Percentiles rank a stretch among this genome's conserved stretches.
Conservation (phyloP, 2,329 filamentous ascomycete species). For the Knoxdaviesia capensis region DNA sequence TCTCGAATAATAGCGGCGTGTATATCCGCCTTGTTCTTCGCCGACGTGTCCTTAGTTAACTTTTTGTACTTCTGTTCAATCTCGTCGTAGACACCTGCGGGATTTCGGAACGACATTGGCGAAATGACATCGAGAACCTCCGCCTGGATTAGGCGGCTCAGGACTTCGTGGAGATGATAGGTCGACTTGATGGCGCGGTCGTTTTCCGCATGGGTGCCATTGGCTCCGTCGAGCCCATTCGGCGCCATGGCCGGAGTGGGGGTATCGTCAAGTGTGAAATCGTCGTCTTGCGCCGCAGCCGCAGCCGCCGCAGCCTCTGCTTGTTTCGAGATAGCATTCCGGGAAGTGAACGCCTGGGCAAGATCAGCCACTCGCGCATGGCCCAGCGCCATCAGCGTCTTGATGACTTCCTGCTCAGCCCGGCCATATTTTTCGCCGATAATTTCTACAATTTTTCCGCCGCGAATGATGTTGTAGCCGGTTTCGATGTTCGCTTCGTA, state of each 20-base stretch:
- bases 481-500: slow-evolving; percentile 71
- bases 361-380: slow-evolving; percentile 56
- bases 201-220: slow-evolving; percentile 11
- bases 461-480: slow-evolving; percentile 65
- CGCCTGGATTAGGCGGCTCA: slow-evolving; percentile 36
- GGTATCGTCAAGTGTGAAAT: background rate
- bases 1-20: slow-evolving; percentile 32
- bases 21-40: slow-evolving; percentile 46
- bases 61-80: slow-evolving; percentile 43
- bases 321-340: slow-evolving; percentile 5
- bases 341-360: slow-evolving; percentile 35
- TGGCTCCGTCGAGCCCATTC: slow-evolving; percentile 8
- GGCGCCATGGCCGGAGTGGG: no score
- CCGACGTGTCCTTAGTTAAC: slow-evolving; percentile 19
- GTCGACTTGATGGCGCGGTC: slow-evolving; percentile 22
- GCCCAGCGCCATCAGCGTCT: slow-evolving; percentile 56
- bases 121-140: slow-evolving; percentile 49
- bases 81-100: slow-evolving; percentile 37
- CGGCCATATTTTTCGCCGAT: slow-evolving; percentile 55
- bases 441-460: slow-evolving; percentile 61
- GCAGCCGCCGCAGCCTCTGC: slow-evolving; percentile 1
- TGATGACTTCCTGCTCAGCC: slow-evolving; percentile 54
- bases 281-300: slow-evolving; percentile 11
- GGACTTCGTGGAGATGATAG: slow-evolving; percentile 25
- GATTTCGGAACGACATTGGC: slow-evolving; percentile 34